Conservation (phyloP, 176 grass and related monocot genomes). For the Elymus sibiricus region DNA sequence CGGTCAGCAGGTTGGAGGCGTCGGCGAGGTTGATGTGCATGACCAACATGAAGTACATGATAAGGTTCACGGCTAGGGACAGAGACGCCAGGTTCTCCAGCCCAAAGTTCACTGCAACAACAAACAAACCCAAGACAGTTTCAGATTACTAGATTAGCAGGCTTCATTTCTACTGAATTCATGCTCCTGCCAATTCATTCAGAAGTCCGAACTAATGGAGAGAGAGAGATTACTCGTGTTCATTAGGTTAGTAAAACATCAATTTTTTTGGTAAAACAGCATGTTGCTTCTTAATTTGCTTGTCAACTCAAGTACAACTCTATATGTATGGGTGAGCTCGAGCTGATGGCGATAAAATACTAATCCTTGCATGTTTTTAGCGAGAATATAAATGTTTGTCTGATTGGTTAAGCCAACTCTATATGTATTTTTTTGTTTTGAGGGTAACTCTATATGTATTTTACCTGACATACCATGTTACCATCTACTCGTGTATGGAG, state of each 20-base stretch:
- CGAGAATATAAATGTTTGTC: neutral
- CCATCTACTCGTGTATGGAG: neutral
- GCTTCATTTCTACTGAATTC: neutral
- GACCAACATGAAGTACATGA: conserved; percentile 43
- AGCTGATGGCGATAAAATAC: too few species aligned
- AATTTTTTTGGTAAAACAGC: neutral
- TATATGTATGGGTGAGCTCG: too few species aligned
- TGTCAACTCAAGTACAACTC: neutral
- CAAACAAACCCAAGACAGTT: neutral
- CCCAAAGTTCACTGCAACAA: conserved; percentile 40
- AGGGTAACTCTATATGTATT: neutral
- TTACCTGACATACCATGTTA: neutral
- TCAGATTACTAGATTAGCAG: neutral
- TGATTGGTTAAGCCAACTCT: neutral
- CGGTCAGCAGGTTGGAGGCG: conserved; percentile 46
- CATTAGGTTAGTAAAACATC: neutral
- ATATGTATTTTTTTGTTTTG: too few species aligned
- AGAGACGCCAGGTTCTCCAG: conserved; percentile 52
- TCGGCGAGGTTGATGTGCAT: conserved; percentile 50
- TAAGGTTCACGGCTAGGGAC: conserved; percentile 50
- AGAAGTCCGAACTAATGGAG: neutral
- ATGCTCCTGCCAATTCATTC: neutral
- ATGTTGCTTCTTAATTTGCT: neutral
- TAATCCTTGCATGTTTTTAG: neutral
- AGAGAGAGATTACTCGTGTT: neutral